Evolutionary conservation across 352 stramenopile species (phyloP), one percentile per base, ranked within the genome.

Genomic region (Globisporangium nodosum): DNA sequence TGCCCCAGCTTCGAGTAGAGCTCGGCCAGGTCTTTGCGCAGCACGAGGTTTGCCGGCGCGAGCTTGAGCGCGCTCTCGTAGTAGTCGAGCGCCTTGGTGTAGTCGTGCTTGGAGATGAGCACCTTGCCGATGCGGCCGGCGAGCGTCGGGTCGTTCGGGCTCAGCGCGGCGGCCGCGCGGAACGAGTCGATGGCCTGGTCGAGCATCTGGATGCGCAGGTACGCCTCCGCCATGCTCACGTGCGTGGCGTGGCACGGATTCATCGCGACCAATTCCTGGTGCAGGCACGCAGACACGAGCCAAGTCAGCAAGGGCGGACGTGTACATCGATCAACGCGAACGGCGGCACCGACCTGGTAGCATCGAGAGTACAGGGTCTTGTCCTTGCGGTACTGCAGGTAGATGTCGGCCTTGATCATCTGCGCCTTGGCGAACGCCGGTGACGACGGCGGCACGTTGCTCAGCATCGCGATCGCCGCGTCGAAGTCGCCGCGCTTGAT

Each of bases 351-450:
- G 37, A 73, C 78, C 61, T 91, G 74, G 63, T 91, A 97, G 62
- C 90, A 97, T 9, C 85, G 78, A 18, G 79, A 85, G 69, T 96
- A 98, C 40, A 82, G 64, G 27, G 85, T 61, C 59, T 96, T 97
- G 71, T 98, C 92, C 47, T 97, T 95, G 51, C 85, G 76, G 60
- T 97, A 85, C 54, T 85, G 85, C 21, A 98, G 73, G 57, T 94
- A 97, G 52, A 98, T 97, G 53, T 96, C 87, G 16, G 94, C 94
- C 62, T 98, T 98, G 55, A 96, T 74, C 65, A 96, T 91, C 65
- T 97, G 89, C 8, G 88, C 88, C 60, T 87, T 92, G 5, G 73
- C 65, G 61, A 96, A 98, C 2, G 83, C 77, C 5, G 87, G 83
- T 20, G 83, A 96, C 7, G 70, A 72, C 1, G 76, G 56, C 5